These are phyloP conservation scores for Tilletia setariae DNA, from an alignment of 1,284 basidiomycete species.

Conservation along the genomic window DNA sequence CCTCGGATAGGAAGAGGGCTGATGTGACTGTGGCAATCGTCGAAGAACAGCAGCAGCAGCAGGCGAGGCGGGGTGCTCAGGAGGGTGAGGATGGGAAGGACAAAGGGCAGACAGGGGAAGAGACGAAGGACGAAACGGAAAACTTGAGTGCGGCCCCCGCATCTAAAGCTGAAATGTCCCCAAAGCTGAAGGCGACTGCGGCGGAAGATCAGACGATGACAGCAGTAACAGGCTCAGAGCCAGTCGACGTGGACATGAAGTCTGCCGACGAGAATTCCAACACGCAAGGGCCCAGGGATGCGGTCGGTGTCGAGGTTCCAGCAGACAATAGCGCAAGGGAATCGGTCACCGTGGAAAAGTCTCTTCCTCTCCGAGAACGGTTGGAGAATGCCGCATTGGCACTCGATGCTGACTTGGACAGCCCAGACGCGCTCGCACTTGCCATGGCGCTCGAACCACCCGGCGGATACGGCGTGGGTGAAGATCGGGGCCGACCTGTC, in stretches of 20 bases:
- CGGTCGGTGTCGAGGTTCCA: no score
- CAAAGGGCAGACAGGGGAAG: neutral
- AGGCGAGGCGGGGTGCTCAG: neutral
- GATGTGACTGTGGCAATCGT: neutral
- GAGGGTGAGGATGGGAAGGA: neutral
- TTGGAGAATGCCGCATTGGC: neutral
- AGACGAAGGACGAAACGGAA: neutral
- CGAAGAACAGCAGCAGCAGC: neutral
- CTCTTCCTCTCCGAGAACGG: neutral
- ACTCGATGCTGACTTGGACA: slow-evolving; percentile 7
- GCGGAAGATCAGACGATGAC: no score
- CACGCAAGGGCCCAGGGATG: no score
- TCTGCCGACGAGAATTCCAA: no score
- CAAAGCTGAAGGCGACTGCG: no score
- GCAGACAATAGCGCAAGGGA: no score
- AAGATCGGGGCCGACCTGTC: slow-evolving; percentile 44
- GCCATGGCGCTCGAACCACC: slow-evolving; percentile 12
- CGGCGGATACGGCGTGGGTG: slow-evolving; percentile 29
- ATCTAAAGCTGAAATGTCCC: no score
- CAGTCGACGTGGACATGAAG: no score
- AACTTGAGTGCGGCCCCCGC: no score
- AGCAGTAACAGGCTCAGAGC: no score
- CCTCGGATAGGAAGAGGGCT: neutral
- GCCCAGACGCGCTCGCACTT: neutral
- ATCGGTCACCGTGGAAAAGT: no score